Evolutionary conservation across 2,329 filamentous ascomycete genomes (phyloP).

Genomic region (Zymoseptoria pseudotritici): DNA sequence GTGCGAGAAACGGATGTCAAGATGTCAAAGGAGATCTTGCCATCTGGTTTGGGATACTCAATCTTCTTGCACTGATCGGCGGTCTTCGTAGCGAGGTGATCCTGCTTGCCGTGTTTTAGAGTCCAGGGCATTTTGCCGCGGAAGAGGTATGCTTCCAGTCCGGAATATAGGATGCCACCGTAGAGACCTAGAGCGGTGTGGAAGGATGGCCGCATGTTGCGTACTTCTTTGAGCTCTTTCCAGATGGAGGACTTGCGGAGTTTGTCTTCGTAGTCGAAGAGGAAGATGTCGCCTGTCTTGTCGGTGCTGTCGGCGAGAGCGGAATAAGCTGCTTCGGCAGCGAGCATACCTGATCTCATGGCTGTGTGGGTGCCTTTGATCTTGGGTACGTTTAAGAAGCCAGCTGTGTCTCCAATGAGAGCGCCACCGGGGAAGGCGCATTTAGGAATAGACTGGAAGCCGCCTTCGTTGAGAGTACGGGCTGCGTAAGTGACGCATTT

Average conservation of each 20-base stretch:
- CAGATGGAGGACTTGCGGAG: slow-evolving; percentile 82
- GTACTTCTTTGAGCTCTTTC: slow-evolving; percentile 88
- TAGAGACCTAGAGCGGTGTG: slow-evolving; percentile 78
- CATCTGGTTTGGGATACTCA: slow-evolving; percentile 93
- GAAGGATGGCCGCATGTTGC: slow-evolving; percentile 96
- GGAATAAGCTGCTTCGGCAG: slow-evolving; percentile 79
- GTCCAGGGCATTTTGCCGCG: slow-evolving; percentile 89
- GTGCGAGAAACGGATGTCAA: slow-evolving; percentile 90
- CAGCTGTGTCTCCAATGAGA: slow-evolving; percentile 90
- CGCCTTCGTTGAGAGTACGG: slow-evolving; percentile 83
- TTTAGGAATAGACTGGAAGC: slow-evolving; percentile 96
- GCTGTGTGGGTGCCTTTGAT: slow-evolving; percentile 97
- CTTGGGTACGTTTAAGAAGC: slow-evolving; percentile 95
- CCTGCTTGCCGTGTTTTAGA: slow-evolving; percentile 70
- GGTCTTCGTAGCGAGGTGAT: slow-evolving; percentile 69
- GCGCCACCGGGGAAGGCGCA: slow-evolving; percentile 93
- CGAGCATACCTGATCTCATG: slow-evolving; percentile 95
- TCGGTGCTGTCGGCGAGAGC: slow-evolving; percentile 55
- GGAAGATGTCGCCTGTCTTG: slow-evolving; percentile 65
- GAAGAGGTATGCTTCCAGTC: slow-evolving; percentile 80
- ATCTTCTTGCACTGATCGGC: slow-evolving; percentile 81
- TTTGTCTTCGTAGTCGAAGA: slow-evolving; percentile 88
- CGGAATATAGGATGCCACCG: slow-evolving; percentile 87
- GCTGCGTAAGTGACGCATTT: slow-evolving; percentile 97
- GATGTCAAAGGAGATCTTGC: slow-evolving; percentile 91